Conservation (phyloP, 768 basidiomycete species). For the Hortiboletus flavorubellus region DNA sequence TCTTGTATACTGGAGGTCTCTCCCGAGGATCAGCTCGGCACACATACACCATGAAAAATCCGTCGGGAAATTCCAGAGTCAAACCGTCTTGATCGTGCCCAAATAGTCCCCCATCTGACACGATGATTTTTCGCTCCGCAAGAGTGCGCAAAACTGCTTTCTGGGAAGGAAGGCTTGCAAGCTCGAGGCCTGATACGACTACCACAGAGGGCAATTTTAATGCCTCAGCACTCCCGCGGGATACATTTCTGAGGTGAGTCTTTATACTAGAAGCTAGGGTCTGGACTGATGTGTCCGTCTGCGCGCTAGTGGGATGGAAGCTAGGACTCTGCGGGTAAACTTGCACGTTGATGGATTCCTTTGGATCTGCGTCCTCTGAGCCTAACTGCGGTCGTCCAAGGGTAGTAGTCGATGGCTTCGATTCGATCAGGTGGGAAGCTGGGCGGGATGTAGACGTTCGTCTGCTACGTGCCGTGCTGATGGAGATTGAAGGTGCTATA, state of each 20-base stretch:
- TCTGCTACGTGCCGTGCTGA: constrained; percentile 26
- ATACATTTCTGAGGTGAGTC: constrained; percentile 10
- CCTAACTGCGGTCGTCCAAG: constrained; percentile 14
- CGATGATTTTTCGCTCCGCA: constrained; percentile 45
- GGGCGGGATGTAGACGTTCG: constrained; percentile 25
- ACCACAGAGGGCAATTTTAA: constrained; percentile 53
- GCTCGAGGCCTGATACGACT: constrained; percentile 70
- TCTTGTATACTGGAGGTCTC: constrained; percentile 61
- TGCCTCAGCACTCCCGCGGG: constrained; percentile 16
- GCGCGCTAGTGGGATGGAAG: constrained; percentile 6
- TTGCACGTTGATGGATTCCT: not conserved
- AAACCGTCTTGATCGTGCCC: constrained; percentile 26
- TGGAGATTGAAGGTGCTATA: constrained; percentile 11
- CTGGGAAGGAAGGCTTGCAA: constrained; percentile 52
- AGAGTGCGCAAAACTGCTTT: constrained; percentile 53
- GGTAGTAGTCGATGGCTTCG: constrained; percentile 14
- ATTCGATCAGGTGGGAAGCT: constrained; percentile 17
- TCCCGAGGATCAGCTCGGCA: constrained; percentile 63
- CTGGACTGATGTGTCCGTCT: constrained; percentile 17
- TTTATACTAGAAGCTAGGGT: constrained; percentile 10
- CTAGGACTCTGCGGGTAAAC: constrained; percentile 5
- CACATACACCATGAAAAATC: constrained; percentile 71
- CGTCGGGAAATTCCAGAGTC: constrained; percentile 46
- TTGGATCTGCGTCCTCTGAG: constrained; percentile 10
- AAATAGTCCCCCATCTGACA: constrained; percentile 29